These are phyloP conservation scores for Oryza glaberrima DNA, from an alignment of 176 grass and related monocot species.

Conservation along the genomic window DNA sequence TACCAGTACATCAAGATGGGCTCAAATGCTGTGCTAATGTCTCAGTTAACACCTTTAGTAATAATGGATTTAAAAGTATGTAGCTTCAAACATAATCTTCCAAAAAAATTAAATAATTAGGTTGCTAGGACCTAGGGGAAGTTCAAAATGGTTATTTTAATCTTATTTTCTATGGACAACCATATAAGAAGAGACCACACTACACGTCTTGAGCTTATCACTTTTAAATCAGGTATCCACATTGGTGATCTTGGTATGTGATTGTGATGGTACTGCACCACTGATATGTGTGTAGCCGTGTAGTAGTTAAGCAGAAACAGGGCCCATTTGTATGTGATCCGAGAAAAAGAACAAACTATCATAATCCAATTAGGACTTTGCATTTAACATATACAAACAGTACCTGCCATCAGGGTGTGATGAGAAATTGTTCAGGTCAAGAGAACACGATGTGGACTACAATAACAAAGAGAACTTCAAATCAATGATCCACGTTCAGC, in stretches of 20 bases:
- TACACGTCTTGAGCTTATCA: background rate
- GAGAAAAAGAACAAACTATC: background rate
- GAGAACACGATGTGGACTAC: slow-evolving; percentile 89
- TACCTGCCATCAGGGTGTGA: slow-evolving; percentile 85
- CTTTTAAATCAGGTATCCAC: background rate
- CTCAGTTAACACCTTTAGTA: background rate
- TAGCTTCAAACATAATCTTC: background rate
- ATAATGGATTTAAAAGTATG: background rate
- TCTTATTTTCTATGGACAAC: background rate
- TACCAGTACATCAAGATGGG: background rate
- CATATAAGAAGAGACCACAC: slow-evolving; percentile 5
- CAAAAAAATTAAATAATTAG: background rate
- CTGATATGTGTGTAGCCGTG: background rate
- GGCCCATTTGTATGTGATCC: background rate
- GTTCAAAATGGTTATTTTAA: background rate
- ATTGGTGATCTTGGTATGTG: background rate
- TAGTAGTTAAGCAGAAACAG: slow-evolving; percentile 15
- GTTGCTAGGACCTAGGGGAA: background rate
- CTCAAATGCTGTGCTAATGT: background rate
- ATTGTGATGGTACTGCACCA: background rate
- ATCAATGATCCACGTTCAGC: slow-evolving; percentile 11
- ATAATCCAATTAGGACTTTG: slow-evolving; percentile 1
- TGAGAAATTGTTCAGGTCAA: slow-evolving; percentile 80
- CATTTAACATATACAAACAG: slow-evolving; percentile 14
- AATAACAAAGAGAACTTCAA: slow-evolving; percentile 45